Percentiles rank a stretch among this genome's conserved stretches.
These are phyloP conservation scores for Mycena latifolia DNA, from an alignment of 768 basidiomycete genomes.

Conservation along the genomic window DNA sequence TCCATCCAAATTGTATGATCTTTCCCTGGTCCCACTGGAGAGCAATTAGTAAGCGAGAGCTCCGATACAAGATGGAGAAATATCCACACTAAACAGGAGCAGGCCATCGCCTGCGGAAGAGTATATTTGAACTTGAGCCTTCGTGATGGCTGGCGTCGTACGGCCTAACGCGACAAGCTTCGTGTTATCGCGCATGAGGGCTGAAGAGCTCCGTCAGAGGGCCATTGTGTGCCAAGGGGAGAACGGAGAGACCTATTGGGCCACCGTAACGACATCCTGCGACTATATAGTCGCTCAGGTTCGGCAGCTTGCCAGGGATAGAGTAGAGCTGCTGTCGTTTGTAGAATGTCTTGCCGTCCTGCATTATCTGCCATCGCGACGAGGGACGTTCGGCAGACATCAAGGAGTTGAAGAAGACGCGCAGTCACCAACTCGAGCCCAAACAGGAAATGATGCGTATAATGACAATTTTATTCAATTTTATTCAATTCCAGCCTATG, in stretches of 20 bases:
- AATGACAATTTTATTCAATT: background rate
- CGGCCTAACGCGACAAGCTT: constrained; percentile 83
- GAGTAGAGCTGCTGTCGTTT: constrained; percentile 87
- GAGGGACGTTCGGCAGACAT: constrained; percentile 73
- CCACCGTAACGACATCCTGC: constrained; percentile 90
- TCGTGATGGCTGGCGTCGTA: constrained; percentile 67
- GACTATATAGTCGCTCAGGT: constrained; percentile 83
- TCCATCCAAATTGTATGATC: constrained; percentile 89
- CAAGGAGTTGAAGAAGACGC: background rate
- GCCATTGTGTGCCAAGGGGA: constrained; percentile 15
- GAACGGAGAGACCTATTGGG: constrained; percentile 76
- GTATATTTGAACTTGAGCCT: constrained; percentile 89
- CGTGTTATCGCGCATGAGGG: constrained; percentile 87
- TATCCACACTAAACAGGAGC: constrained; percentile 79
- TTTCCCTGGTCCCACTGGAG: constrained; percentile 91
- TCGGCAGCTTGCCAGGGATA: constrained; percentile 81
- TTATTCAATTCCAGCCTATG: background rate
- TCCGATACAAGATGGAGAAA: constrained; percentile 35
- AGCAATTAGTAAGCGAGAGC: constrained; percentile 19
- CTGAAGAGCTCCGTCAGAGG: constrained; percentile 52
- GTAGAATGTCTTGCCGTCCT: constrained; percentile 90
- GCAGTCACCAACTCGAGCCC: background rate
- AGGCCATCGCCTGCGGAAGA: constrained; percentile 86
- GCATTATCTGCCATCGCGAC: constrained; percentile 91
- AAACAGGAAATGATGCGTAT: background rate